Base-by-base conservation (phyloP, 305 asterid genomes). In the Fraxinus paxiana region DNA sequence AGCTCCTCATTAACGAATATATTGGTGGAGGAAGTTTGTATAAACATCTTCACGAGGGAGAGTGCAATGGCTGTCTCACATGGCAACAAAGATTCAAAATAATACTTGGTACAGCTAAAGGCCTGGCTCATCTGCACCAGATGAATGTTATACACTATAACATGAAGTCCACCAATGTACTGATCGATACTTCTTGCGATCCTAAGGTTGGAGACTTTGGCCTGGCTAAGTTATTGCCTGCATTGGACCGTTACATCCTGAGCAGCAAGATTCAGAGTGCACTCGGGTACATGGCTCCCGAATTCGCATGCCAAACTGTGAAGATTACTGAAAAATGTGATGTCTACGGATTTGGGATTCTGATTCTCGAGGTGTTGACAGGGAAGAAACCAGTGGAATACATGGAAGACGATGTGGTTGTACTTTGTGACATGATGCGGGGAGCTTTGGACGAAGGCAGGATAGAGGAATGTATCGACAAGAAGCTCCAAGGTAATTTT, bases 221-320 rank as follows among this genome's bases (percentile, higher is more conserved):
- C 3, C 86, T 93, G 74, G 97, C 96, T 12, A 82, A 91, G 81
- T 84, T 92, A 24, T 86, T 93, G 77, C 96, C 97, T 0, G 85
- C 82, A 48, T 83, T 92, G 73, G 98, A 93, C 82, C 93, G 94
- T 17, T 91, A 88, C 65, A 86, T 91, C 63, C 83, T 93, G 24
- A 93, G 98, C 85, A 92, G 96, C 91, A 93, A 92, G 89, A 88
- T 92, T 71, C 98, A 93, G 87, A 92, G 98, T 31, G 98, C 98
- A 2, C 88, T 93, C 4, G 98, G 98, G 56, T 92, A 93, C 86
- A 91, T 92, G 96, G 98, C 96, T 38, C 98, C 98, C 2, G 98
- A 93, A 80, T 93, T 92, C 9, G 94, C 96, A 1, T 92, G 97
- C 80, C 94, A 93, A 38, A 92, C 94, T 0, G 96, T 92, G 72